Percentiles rank a stretch among this genome's conserved stretches.
phyloP scores from a whole-genome alignment of 345 rosid species.

The Aquilaria yunnanensis region DNA sequence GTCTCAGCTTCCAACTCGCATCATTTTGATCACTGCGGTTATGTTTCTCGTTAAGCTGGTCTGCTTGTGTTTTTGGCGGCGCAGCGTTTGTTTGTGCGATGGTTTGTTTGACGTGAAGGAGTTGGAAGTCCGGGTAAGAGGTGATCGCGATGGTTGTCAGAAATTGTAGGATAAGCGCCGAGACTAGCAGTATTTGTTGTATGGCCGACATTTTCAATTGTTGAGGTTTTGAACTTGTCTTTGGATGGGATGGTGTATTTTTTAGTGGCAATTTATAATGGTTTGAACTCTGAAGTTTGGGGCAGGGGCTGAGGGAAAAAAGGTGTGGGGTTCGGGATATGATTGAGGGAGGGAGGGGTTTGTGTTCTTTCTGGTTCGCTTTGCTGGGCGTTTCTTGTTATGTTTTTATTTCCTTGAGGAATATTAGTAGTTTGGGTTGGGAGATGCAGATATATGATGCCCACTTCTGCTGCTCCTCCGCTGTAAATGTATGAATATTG shows the following conservation, averaged over 20 bases:
- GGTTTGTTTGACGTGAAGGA: constrained; percentile 35
- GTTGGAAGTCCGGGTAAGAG: constrained; percentile 44
- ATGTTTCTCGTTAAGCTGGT: constrained; percentile 18
- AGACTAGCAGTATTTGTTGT: constrained; percentile 3
- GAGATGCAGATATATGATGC: too few species aligned
- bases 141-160: constrained; percentile 4
- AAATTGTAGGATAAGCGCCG: constrained; percentile 7
- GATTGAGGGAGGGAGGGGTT: constrained; percentile 13
- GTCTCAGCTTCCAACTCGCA: constrained; percentile 32
- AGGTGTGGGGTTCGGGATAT: constrained; percentile 25
- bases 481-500: too few species aligned
- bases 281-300: background rate
- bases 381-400: background rate
- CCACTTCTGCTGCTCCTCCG: too few species aligned
- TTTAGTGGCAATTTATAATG: constrained; percentile 23
- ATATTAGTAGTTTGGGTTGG: too few species aligned
- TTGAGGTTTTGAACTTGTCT: constrained; percentile 1
- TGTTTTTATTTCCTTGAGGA: background rate
- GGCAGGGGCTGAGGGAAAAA: constrained; percentile 7
- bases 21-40: background rate
- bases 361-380: constrained; percentile 2
- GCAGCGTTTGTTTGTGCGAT: constrained; percentile 16
- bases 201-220: constrained; percentile 15
- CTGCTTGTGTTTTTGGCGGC: constrained; percentile 25
- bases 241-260: background rate